These are phyloP conservation scores for Fagus crenata DNA, from an alignment of 306 rosid species.

Conservation along the genomic window DNA sequence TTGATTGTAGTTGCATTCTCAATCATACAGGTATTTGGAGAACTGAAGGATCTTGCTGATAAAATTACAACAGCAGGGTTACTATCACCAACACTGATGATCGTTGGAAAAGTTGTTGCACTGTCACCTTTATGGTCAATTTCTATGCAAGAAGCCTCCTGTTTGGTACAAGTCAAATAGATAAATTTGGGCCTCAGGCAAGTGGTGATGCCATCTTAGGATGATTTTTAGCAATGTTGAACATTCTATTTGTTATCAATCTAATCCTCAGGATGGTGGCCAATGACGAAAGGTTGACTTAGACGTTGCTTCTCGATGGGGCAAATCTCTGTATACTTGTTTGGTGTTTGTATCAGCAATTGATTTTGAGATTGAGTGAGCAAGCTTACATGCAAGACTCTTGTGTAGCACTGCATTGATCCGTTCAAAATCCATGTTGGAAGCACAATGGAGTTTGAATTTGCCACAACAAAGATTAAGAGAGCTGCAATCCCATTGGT, in stretches of 20 bases:
- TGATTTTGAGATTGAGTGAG: neutral
- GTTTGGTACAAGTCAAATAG: slow-evolving; percentile 44
- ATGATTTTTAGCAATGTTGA: neutral
- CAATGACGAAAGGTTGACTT: neutral
- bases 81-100: slow-evolving; percentile 81
- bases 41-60: slow-evolving; percentile 71
- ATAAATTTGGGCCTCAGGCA: slow-evolving; percentile 8
- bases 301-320: neutral
- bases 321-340: neutral
- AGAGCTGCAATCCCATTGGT: too few species aligned
- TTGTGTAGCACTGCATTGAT: neutral
- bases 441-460: slow-evolving; percentile 4
- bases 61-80: slow-evolving; percentile 54
- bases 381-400: neutral
- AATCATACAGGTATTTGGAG: slow-evolving; percentile 75
- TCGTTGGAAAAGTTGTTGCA: slow-evolving; percentile 88
- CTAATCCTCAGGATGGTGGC: neutral
- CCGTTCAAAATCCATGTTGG: neutral
- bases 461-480: too few species aligned
- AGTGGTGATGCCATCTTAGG: too few species aligned
- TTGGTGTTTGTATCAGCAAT: neutral
- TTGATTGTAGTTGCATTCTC: too few species aligned
- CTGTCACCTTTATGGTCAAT: slow-evolving; percentile 81
- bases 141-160: slow-evolving; percentile 47
- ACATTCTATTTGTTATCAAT: neutral